These are phyloP conservation scores for Zelopaecilomyces penicillatus DNA, from an alignment of 2,329 filamentous ascomycete genomes.

Conservation along the genomic window DNA sequence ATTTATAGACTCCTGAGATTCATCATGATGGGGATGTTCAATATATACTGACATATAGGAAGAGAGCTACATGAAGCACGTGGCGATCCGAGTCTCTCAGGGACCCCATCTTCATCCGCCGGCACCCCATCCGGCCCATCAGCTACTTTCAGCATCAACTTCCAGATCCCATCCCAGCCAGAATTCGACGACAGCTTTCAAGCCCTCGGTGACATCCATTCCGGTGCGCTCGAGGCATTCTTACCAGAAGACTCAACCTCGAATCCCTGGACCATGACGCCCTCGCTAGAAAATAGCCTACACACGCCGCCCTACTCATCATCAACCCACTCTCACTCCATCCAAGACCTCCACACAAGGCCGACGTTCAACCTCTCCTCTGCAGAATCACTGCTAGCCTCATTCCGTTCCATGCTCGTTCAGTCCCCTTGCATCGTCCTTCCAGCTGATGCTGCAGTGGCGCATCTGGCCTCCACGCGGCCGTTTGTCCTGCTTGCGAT, in stretches of 20 bases:
- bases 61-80: slow-evolving; percentile 2
- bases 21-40: background rate
- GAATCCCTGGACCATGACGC: slow-evolving; percentile 10
- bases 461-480: slow-evolving; percentile 33
- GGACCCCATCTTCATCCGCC: slow-evolving; percentile 18
- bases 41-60: background rate
- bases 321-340: slow-evolving; percentile 21
- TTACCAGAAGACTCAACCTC: slow-evolving; percentile 22
- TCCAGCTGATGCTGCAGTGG: slow-evolving; percentile 31
- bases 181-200: slow-evolving; percentile 34
- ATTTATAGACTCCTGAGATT: background rate
- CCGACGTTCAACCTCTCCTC: slow-evolving; percentile 48
- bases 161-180: slow-evolving; percentile 33
- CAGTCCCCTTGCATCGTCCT: slow-evolving; percentile 38
- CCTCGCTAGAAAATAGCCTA: slow-evolving; percentile 14
- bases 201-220: slow-evolving; percentile 34
- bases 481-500: slow-evolving; percentile 49
- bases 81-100: slow-evolving; percentile 15
- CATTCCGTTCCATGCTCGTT: slow-evolving; percentile 35
- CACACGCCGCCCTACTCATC: slow-evolving; percentile 21
- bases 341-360: slow-evolving; percentile 35
- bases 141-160: slow-evolving; percentile 46
- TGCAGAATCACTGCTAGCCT: slow-evolving; percentile 36
- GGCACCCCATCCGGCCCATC: slow-evolving; percentile 25
- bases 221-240: slow-evolving; percentile 32